Evolutionary conservation across 2,329 filamentous ascomycete genomes (phyloP).

Genomic region (Hymenoscyphus occultus): DNA sequence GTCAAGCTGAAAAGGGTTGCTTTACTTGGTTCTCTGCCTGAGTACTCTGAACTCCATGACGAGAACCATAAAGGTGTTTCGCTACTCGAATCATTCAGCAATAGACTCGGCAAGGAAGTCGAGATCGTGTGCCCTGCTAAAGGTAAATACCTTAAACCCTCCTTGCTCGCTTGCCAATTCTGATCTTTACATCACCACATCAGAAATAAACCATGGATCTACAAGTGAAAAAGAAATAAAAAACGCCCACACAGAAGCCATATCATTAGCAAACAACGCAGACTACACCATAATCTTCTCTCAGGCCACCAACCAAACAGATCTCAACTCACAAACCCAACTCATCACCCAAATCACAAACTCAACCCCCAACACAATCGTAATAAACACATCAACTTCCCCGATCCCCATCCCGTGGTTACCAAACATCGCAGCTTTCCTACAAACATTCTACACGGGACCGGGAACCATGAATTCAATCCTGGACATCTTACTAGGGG

Average conservation of each 20-base stretch:
- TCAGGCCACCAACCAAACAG: constrained; percentile 48
- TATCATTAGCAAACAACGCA: constrained; percentile 51
- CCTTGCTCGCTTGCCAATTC: too few species aligned
- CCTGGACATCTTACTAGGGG: constrained; percentile 53
- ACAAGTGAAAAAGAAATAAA: constrained; percentile 30
- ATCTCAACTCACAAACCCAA: constrained; percentile 15
- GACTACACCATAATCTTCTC: constrained; percentile 59
- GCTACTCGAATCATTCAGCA: constrained; percentile 63
- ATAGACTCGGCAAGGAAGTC: constrained; percentile 9
- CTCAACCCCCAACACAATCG: constrained; percentile 27
- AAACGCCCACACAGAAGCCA: constrained; percentile 42
- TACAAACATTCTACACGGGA: constrained; percentile 56
- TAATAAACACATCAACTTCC: neutral
- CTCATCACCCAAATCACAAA: constrained; percentile 49
- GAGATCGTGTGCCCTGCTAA: neutral
- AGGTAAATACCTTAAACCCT: neutral
- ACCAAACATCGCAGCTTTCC: constrained; percentile 8
- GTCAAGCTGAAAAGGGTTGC: constrained; percentile 40
- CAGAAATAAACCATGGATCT: constrained; percentile 10
- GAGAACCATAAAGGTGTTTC: constrained; percentile 58
- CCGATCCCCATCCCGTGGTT: constrained; percentile 12
- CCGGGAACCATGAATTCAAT: constrained; percentile 64
- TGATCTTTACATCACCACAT: neutral
- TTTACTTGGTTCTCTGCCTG: constrained; percentile 51
- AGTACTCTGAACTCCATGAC: constrained; percentile 53